These are phyloP conservation scores for Schizonepeta tenuifolia DNA, from an alignment of 257 asterid species.

Conservation along the genomic window DNA sequence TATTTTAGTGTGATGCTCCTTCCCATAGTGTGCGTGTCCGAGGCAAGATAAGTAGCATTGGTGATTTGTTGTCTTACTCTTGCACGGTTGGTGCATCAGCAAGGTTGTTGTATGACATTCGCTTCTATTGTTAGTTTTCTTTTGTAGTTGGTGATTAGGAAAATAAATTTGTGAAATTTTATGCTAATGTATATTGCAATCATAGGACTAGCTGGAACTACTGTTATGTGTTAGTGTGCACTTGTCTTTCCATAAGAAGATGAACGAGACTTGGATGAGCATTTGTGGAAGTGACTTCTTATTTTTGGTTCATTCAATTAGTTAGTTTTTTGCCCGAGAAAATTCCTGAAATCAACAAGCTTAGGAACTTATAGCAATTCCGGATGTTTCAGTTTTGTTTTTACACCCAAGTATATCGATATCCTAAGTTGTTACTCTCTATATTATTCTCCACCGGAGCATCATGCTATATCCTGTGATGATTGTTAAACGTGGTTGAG, in stretches of 20 bases:
- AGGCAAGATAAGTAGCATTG: not conserved
- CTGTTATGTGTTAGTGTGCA: not conserved
- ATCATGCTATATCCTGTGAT: not conserved
- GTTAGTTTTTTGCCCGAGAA: not conserved
- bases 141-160: not conserved
- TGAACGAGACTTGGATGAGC: not conserved
- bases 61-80: not conserved
- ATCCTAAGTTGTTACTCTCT: not conserved
- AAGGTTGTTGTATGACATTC: not conserved
- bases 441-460: not conserved
- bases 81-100: not conserved
- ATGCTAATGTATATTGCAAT: not conserved
- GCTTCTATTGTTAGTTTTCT: not conserved
- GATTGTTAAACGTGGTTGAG: not conserved
- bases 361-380: not conserved
- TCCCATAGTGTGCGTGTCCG: not conserved
- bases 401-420: not conserved
- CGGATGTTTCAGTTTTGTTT: not conserved
- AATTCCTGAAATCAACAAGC: not conserved
- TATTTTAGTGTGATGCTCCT: not conserved
- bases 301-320: not conserved
- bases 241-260: not conserved
- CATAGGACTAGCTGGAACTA: not conserved
- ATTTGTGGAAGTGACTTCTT: not conserved
- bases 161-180: not conserved